phyloP scores from a whole-genome alignment of 2,329 filamentous ascomycete species.

The Arthrobotrys pseudoclavata region DNA sequence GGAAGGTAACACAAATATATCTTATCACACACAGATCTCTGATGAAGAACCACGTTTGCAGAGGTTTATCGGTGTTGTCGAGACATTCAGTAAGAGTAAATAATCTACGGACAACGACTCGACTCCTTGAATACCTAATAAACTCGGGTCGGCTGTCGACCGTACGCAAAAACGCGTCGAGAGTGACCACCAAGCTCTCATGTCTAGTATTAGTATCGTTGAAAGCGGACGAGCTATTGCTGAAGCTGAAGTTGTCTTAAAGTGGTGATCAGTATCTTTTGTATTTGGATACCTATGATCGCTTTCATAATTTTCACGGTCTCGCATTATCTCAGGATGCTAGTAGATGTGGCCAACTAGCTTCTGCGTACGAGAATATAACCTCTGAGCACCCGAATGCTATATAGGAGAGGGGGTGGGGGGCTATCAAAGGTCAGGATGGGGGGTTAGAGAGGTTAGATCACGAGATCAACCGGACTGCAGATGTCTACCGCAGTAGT shows the following conservation, averaged over 20 bases:
- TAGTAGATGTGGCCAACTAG: no score
- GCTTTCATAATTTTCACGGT: no score
- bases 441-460: no score
- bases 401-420: no score
- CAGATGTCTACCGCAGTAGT: no score
- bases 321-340: no score
- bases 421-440: no score
- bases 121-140: neutral
- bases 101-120: neutral
- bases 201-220: slow-evolving; percentile 65
- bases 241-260: slow-evolving; percentile 65
- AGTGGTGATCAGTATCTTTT: slow-evolving; percentile 68
- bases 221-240: slow-evolving; percentile 65
- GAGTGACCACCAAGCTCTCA: slow-evolving; percentile 64
- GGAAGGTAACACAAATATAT: neutral
- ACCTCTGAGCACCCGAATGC: no score
- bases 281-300: no score
- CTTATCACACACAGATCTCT: neutral
- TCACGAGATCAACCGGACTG: no score
- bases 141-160: neutral
- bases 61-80: neutral
- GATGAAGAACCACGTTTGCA: neutral
- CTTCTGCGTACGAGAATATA: no score
- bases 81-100: neutral
- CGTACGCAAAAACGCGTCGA: slow-evolving; percentile 35